Base-by-base conservation (phyloP, 345 rosid genomes). In the Bruguiera parviflora region DNA sequence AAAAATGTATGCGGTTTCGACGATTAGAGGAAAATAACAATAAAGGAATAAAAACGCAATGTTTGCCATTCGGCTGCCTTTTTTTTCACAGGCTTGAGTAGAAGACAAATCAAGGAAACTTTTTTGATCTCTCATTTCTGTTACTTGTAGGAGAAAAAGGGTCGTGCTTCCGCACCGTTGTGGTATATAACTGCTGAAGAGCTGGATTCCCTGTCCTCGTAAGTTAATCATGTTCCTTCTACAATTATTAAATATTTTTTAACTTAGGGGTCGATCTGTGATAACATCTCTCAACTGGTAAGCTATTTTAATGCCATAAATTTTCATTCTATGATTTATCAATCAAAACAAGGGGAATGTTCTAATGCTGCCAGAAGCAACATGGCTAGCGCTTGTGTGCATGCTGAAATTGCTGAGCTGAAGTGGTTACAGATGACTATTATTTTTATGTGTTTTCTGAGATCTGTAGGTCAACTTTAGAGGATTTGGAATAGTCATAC, bases 141-240 rank as follows among this genome's bases (percentile, higher is more conserved):
- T 71, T 57, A 37, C 49, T 73, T 78, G 19, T 80, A 94, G 97
- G 97, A 88, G 87, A 91, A 88, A 82, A 94, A 88, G 67, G 84
- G 90, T 57, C 93, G 92, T 19, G 84, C 76, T 25, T 43, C 93
- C 69, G 82, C 96, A 59, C 97, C 89, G 0, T 49, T 88, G 65
- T 91, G 97, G 93, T 78, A 82, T 72, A 80, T 94, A 61, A 89
- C 87, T 74, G 73, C 85, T 25, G 83, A 80, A 1, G 97, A 94
- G 73, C 84, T 89, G 52, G 86, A 86, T 80, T 87, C 96, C 3
- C 69, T 91, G 58, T 75, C 95, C 16, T 80, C 88, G 97, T 89
- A 76, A 80, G 96, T 82, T 58, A 52, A 64, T 33, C 65, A 51
- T 66, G 35, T 3, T 70, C 58, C 51, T 5, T 20, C 39, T 61